Base-by-base conservation (phyloP, 345 rosid genomes). In the Bretschneidera sinensis region DNA sequence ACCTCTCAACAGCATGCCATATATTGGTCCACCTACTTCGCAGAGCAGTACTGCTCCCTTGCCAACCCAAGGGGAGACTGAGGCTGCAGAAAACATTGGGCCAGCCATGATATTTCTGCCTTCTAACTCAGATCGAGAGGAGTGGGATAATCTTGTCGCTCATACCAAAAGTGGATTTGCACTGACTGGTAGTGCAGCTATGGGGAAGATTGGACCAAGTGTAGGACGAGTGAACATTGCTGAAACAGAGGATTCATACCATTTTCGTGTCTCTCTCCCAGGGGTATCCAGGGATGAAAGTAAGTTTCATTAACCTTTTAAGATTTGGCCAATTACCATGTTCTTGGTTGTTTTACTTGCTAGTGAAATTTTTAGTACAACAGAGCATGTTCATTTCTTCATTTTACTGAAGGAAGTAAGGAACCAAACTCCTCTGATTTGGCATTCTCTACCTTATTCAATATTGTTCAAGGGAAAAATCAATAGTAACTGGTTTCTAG, bases 1-100 rank as follows among this genome's bases (percentile, higher is more conserved):
- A 49, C 96, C 96, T 60, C 74, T 89, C 66, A 86, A 79, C 47
- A 82, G 86, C 35, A 43, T 79, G 70, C 96, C 96, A 13, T 89
- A 86, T 65, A 52, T 76, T 15, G 82, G 79, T 74, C 81, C 88
- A 45, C 55, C 78, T 67, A 63, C 60, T 47, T 62, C 78, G 0
- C 49, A 53, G 11, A 14, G 45, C 11, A 39, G 10, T 39, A 9
- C 45, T 59, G 57, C 65, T 63, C 49, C 83, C 4, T 22, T 67
- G 55, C 71, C 67, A 0, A 57, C 33, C 23, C 31, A 57, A 48
- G 54, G 24, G 48, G 67, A 61, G 51, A 21, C 60, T 20, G 76
- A 71, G 21, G 61, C 69, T 45, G 76, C 48, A 20, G 75, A 59
- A 63, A 43, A 21, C 58, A 76, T 55, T 60, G 78, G 80, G 7